These are phyloP conservation scores for Chlamydomonas sp. DNA, from an alignment of 139 green algal genomes.

Conservation along the genomic window DNA sequence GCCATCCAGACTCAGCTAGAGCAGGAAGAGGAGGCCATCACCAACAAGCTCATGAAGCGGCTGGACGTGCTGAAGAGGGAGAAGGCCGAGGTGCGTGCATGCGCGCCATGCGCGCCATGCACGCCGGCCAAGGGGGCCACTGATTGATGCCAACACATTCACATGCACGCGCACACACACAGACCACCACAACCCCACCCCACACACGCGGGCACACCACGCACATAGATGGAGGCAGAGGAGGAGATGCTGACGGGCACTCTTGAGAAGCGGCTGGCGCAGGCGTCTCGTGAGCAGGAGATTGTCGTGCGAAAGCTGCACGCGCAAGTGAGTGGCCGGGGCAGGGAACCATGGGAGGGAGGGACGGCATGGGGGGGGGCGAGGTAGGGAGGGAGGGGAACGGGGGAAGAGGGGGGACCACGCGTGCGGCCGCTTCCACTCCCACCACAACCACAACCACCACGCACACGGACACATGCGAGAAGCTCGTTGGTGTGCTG, in stretches of 20 bases:
- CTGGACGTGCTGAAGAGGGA: slow-evolving; percentile 69
- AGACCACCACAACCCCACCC: no score
- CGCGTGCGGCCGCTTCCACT: no score
- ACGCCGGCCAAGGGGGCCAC: neutral
- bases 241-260: slow-evolving; percentile 6
- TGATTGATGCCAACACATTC: neutral
- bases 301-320: slow-evolving; percentile 5
- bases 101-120: no score
- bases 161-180: no score
- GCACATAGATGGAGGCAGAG: slow-evolving; percentile 17
- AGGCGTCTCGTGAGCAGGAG: slow-evolving; percentile 10
- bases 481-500: no score
- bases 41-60: slow-evolving; percentile 73
- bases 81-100: slow-evolving; percentile 33
- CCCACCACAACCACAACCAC: no score
- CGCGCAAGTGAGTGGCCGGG: neutral
- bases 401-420: no score
- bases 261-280: slow-evolving; percentile 7
- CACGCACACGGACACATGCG: no score
- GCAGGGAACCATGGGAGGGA: neutral
- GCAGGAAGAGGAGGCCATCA: slow-evolving; percentile 74
- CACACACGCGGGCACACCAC: no score
- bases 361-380: neutral
- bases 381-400: no score
- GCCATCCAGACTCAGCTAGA: slow-evolving; percentile 55